Percentiles rank a stretch among this genome's conserved stretches.
These are phyloP conservation scores for Termitomyces sp. DNA, from an alignment of 768 basidiomycete species.

Conservation along the genomic window DNA sequence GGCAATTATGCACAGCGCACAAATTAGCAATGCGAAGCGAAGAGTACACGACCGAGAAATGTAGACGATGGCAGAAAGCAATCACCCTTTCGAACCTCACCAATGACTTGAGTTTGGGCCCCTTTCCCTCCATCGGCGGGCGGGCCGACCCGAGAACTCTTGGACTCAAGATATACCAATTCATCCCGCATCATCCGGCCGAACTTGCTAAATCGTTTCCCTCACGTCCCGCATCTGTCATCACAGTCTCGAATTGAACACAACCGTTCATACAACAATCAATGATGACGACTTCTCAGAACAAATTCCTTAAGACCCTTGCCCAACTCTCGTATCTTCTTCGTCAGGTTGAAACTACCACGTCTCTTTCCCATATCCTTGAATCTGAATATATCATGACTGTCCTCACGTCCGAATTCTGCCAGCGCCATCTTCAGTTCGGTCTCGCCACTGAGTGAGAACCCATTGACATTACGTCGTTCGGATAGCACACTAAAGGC, in stretches of 20 bases:
- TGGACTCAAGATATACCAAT: too few species aligned
- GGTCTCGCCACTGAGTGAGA: constrained; percentile 55
- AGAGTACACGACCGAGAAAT: not conserved
- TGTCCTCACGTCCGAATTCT: constrained; percentile 19
- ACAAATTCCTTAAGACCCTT: constrained; percentile 26
- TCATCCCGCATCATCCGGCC: too few species aligned
- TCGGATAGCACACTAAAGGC: constrained; percentile 13
- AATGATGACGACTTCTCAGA: not conserved
- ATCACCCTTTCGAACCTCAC: too few species aligned
- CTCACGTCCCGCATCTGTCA: too few species aligned
- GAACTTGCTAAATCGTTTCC: too few species aligned
- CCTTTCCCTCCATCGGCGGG: too few species aligned
- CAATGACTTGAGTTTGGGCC: too few species aligned
- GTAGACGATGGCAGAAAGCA: too few species aligned
- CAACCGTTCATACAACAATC: not conserved
- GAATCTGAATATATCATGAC: constrained; percentile 13
- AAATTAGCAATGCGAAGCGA: not conserved
- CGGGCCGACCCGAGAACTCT: too few species aligned
- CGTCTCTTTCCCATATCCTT: constrained; percentile 13
- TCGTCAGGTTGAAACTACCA: constrained; percentile 4
- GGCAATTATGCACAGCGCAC: not conserved
- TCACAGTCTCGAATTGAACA: too few species aligned
- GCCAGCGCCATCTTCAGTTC: constrained; percentile 54
- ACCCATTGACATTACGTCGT: constrained; percentile 24
- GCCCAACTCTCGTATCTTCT: constrained; percentile 10